phyloP scores from a whole-genome alignment of 331 rosid genomes.

The Spiraea crenata region DNA sequence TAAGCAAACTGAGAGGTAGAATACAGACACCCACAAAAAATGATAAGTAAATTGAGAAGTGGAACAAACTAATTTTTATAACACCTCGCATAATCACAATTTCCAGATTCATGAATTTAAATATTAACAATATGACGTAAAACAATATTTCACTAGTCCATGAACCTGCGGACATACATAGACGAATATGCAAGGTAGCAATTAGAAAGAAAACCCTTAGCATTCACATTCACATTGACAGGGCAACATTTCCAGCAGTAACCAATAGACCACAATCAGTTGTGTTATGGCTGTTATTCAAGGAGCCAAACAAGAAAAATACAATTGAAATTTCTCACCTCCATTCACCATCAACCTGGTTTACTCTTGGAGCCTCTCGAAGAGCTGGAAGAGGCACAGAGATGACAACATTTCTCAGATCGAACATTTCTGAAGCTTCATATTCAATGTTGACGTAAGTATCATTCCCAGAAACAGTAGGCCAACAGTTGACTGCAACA shows the following conservation, averaged over 20 bases:
- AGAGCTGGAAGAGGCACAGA: slow-evolving; percentile 97
- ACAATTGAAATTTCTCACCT: slow-evolving; percentile 44
- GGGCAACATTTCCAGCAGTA: background rate
- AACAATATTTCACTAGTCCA: background rate
- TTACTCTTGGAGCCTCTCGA: slow-evolving; percentile 82
- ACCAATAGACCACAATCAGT: background rate
- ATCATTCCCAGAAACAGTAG: slow-evolving; percentile 92
- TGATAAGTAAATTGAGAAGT: background rate
- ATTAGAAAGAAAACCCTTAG: background rate
- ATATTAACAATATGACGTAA: background rate
- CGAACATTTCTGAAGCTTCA: slow-evolving; percentile 86
- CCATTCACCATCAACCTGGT: slow-evolving; percentile 88
- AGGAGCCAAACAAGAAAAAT: background rate
- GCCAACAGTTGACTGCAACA: slow-evolving; percentile 97
- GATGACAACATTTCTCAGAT: slow-evolving; percentile 69
- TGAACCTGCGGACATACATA: background rate
- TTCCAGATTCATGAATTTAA: background rate
- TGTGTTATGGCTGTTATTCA: background rate
- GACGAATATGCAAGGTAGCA: background rate
- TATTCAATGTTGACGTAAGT: slow-evolving; percentile 95
- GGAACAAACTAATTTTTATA: background rate
- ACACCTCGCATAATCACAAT: background rate
- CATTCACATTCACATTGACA: background rate
- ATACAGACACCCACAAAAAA: too few relatives aligned
- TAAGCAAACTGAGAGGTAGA: too few relatives aligned